These are phyloP conservation scores for Phytopythium montanum DNA, from an alignment of 352 stramenopile genomes.

Conservation along the genomic window DNA sequence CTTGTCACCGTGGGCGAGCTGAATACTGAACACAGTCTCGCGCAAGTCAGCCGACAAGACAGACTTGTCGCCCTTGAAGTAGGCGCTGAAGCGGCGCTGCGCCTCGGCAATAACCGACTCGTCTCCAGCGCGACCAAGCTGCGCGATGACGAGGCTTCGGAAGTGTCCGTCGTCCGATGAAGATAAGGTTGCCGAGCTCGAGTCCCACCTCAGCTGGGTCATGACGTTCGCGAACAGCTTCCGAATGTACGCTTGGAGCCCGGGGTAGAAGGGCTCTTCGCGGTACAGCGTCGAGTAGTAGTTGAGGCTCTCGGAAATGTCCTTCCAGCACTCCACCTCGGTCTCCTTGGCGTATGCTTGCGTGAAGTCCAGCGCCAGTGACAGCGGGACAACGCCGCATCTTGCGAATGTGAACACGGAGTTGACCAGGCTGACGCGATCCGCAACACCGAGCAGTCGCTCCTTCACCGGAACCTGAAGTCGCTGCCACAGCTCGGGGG, in stretches of 20 bases:
- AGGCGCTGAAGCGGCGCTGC: constrained; percentile 49
- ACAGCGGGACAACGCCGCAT: constrained; percentile 38
- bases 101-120: constrained; percentile 46
- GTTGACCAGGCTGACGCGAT: constrained; percentile 91
- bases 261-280: constrained; percentile 47
- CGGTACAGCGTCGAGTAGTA: constrained; percentile 52
- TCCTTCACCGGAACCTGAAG: constrained; percentile 60
- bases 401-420: constrained; percentile 91
- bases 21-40: constrained; percentile 50
- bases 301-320: constrained; percentile 48
- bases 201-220: constrained; percentile 50
- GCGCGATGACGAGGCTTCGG: constrained; percentile 52
- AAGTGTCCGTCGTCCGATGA: constrained; percentile 54
- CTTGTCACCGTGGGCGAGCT: constrained; percentile 31
- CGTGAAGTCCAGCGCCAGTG: constrained; percentile 59
- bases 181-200: constrained; percentile 7
- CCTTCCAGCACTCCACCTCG: constrained; percentile 63
- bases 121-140: constrained; percentile 47
- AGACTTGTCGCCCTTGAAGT: constrained; percentile 37
- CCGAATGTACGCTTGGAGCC: constrained; percentile 53
- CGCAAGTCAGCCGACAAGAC: constrained; percentile 57
- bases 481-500: constrained; percentile 77
- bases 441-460: constrained; percentile 58
- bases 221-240: constrained; percentile 53
- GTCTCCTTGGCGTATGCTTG: constrained; percentile 52